Evolutionary conservation across 768 basidiomycete species (phyloP).

Genomic region (Auricularia cornea): DNA sequence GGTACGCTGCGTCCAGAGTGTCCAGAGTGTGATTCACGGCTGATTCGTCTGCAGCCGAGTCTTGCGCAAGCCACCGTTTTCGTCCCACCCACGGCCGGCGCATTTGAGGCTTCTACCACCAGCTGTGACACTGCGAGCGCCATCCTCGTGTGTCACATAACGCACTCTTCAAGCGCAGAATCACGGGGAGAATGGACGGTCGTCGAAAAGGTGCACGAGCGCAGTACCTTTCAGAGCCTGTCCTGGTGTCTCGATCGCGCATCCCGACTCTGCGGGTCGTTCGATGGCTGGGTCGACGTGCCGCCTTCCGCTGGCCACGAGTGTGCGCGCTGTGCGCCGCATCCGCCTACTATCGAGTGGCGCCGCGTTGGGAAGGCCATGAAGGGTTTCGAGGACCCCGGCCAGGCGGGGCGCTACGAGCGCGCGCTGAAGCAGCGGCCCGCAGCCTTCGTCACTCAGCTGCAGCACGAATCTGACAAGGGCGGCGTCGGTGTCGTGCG

Average conservation of each 20-base stretch:
- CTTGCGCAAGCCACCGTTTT: slow-evolving; percentile 62
- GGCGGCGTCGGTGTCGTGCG: slow-evolving; percentile 60
- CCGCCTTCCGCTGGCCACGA: slow-evolving; percentile 34
- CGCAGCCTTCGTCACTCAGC: slow-evolving; percentile 76
- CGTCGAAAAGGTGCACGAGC: slow-evolving; percentile 81
- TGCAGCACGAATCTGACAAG: slow-evolving; percentile 51
- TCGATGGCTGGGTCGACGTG: slow-evolving; percentile 59
- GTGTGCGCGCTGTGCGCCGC: slow-evolving; percentile 80
- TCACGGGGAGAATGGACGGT: slow-evolving; percentile 60
- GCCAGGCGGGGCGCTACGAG: slow-evolving; percentile 85
- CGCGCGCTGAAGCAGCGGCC: slow-evolving; percentile 84
- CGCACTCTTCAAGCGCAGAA: slow-evolving; percentile 72
- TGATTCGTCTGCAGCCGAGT: slow-evolving; percentile 34
- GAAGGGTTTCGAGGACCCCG: slow-evolving; percentile 70
- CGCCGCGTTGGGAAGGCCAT: slow-evolving; percentile 50
- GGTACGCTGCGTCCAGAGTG: slow-evolving; percentile 31
- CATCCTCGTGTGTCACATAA: slow-evolving; percentile 67
- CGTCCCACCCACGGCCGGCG: slow-evolving; percentile 53
- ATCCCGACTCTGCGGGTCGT: slow-evolving; percentile 58
- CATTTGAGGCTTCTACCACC: slow-evolving; percentile 43
- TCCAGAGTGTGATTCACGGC: slow-evolving; percentile 27
- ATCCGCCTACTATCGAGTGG: slow-evolving; percentile 68
- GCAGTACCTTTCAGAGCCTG: slow-evolving; percentile 66
- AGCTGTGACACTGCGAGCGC: slow-evolving; percentile 68
- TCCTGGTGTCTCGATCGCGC: slow-evolving; percentile 87